These are phyloP conservation scores for Didymella sp. DNA, from an alignment of 2,329 filamentous ascomycete genomes.

Conservation along the genomic window DNA sequence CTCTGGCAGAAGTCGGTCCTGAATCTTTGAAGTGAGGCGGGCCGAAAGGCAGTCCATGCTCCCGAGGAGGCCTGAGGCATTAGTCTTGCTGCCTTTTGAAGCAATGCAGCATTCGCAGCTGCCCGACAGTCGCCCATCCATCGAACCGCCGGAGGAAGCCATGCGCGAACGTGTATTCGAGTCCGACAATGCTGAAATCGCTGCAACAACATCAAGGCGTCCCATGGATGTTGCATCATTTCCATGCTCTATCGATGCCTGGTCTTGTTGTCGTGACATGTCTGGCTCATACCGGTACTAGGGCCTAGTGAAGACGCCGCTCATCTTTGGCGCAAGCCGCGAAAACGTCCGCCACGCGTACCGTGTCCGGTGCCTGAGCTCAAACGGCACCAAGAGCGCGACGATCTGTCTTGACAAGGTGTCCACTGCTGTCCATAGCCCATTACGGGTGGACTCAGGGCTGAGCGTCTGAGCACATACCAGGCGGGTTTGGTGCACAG, in stretches of 20 bases:
- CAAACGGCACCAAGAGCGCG: not conserved
- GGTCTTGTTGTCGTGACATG: not conserved
- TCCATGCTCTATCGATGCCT: not conserved
- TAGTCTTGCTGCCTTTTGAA: not conserved
- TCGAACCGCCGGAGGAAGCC: not conserved
- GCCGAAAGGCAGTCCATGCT: conserved; percentile 7
- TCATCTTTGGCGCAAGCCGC: not conserved
- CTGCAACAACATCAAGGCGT: not conserved
- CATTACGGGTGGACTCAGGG: not conserved
- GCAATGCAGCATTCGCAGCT: not conserved
- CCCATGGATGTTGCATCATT: not conserved
- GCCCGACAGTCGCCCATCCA: not conserved
- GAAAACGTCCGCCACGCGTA: conserved; percentile 1
- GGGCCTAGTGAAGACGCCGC: conserved; percentile 4
- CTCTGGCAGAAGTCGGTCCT: not conserved
- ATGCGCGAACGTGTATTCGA: not conserved
- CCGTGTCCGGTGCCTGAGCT: conserved; percentile 2
- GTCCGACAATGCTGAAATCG: not conserved
- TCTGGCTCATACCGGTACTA: conserved; percentile 1
- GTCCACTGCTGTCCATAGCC: conserved; percentile 3
- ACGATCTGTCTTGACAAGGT: not conserved
- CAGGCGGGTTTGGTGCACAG: conserved; percentile 1
- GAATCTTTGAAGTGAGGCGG: conserved; percentile 7
- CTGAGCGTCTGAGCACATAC: not conserved
- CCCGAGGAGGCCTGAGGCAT: not conserved